Evolutionary conservation across 495 filamentous ascomycete species (phyloP).

Genomic region (Neurospora sp.): DNA sequence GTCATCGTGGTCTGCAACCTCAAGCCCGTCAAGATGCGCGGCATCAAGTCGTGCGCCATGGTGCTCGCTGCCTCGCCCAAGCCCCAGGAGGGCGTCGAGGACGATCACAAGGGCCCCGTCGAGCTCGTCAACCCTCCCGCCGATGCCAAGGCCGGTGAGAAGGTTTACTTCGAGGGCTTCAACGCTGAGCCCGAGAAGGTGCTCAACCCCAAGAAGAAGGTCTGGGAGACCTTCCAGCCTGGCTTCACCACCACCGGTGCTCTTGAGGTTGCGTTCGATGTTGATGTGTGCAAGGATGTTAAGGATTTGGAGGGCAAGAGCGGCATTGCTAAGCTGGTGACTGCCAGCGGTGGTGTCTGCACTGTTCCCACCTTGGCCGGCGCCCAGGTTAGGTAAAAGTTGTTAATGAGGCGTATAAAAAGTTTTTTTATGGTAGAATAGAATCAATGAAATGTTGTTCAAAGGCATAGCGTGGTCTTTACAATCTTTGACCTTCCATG

Average conservation of each 20-base stretch:
- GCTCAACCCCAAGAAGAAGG: slow-evolving; percentile 97
- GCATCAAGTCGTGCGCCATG: slow-evolving; percentile 93
- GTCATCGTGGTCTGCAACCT: slow-evolving; percentile 93
- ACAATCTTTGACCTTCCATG: background rate
- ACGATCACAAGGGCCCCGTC: slow-evolving; percentile 80
- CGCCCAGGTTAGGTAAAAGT: slow-evolving; percentile 55
- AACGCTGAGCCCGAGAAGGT: slow-evolving; percentile 81
- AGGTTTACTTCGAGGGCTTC: slow-evolving; percentile 91
- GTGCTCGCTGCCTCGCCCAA: slow-evolving; percentile 87
- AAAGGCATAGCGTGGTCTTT: no score
- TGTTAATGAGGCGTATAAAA: slow-evolving; percentile 7
- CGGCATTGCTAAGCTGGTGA: slow-evolving; percentile 58
- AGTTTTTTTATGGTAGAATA: slow-evolving; percentile 1
- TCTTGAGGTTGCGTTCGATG: slow-evolving; percentile 62
- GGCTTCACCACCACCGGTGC: slow-evolving; percentile 79
- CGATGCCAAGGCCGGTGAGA: slow-evolving; percentile 70
- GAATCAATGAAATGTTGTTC: background rate
- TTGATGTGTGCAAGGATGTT: slow-evolving; percentile 36
- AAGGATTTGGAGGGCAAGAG: slow-evolving; percentile 47
- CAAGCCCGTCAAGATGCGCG: slow-evolving; percentile 97
- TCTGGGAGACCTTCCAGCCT: slow-evolving; percentile 92
- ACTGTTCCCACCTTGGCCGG: slow-evolving; percentile 62
- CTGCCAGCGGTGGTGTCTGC: slow-evolving; percentile 60
- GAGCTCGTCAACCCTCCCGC: slow-evolving; percentile 83
- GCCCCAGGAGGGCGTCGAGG: slow-evolving; percentile 64